phyloP scores from a whole-genome alignment of 2,329 filamentous ascomycete species.

The Dendrostoma leiphaemia region DNA sequence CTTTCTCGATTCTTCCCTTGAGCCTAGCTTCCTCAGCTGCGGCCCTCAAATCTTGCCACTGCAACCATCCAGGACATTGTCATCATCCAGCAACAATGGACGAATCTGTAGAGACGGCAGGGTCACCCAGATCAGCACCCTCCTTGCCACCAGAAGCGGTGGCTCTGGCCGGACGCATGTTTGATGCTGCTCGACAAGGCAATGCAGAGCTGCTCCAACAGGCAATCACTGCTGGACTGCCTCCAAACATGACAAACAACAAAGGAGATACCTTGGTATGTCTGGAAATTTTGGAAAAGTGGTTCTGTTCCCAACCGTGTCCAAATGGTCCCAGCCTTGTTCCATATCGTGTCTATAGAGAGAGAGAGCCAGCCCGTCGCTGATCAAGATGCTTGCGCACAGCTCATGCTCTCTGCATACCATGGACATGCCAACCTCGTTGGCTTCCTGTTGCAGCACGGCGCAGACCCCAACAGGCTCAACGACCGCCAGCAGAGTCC shows the following conservation, averaged over 20 bases:
- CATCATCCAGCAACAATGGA: background rate
- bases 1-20: too few relatives aligned
- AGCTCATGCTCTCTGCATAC: slow-evolving; percentile 73
- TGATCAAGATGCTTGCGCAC: background rate
- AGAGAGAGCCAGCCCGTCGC: background rate
- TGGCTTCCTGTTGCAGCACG: slow-evolving; percentile 56
- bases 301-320: background rate
- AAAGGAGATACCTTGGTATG: slow-evolving; percentile 69
- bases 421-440: slow-evolving; percentile 64
- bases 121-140: background rate
- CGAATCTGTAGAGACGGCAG: background rate
- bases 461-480: slow-evolving; percentile 65
- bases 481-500: slow-evolving; percentile 69
- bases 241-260: slow-evolving; percentile 68
- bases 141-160: slow-evolving; percentile 62
- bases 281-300: too few relatives aligned
- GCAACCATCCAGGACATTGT: too few relatives aligned
- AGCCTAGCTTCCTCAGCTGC: too few relatives aligned
- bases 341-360: background rate
- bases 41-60: background rate
- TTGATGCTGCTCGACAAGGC: slow-evolving; percentile 63
- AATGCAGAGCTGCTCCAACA: slow-evolving; percentile 57
- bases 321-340: background rate
- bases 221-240: slow-evolving; percentile 64
- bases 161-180: slow-evolving; percentile 64